Base-by-base conservation (phyloP, 345 rosid genomes). In the Anastatica hierochuntica region DNA sequence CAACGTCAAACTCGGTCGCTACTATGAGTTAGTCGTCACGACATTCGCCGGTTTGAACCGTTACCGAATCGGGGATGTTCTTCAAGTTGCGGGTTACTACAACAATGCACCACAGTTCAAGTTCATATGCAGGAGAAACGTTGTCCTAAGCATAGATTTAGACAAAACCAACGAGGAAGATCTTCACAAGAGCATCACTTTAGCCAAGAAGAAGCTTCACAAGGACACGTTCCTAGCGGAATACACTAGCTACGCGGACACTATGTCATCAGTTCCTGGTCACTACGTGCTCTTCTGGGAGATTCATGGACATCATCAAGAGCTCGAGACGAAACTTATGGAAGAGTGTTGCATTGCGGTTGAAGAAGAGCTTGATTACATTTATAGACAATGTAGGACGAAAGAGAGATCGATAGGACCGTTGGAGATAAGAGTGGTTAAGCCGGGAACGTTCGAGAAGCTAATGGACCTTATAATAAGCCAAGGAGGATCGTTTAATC, bases 91-190 rank as follows among this genome's bases (percentile, higher is more conserved):
- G 0, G 86, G 83, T 8, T 90, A 81, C 79, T 66, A 86, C 78
- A 81, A 85, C 68, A 69, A 63, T 10, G 94, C 95, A 13, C 95
- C 97, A 12, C 90, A 86, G 7, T 90, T 90, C 62, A 71, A 81
- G 45, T 90, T 90, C 39, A 80, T 90, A 48, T 82, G 81, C 29
- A 51, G 97, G 69, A 64, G 86, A 69, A 90, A 90, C 42, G 94
- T 85, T 14, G 81, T 90, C 23, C 66, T 90, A 43, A 85, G 95
- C 76, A 53, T 90, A 1, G 97, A 90, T 63, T 70, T 85, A 0
- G 97, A 90, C 77, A 90, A 85, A 73, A 90, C 97, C 31, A 90
- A 81, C 36, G 97, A 90, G 68, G 97, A 81, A 37, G 97, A 90
- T 63, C 79, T 90, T 12, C 71, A 85, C 44, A 78, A 77, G 20